Evolutionary conservation across 2,329 filamentous ascomycete species (phyloP), one percentile per base, ranked within the genome.

Genomic region (Talaromyces sp.): DNA sequence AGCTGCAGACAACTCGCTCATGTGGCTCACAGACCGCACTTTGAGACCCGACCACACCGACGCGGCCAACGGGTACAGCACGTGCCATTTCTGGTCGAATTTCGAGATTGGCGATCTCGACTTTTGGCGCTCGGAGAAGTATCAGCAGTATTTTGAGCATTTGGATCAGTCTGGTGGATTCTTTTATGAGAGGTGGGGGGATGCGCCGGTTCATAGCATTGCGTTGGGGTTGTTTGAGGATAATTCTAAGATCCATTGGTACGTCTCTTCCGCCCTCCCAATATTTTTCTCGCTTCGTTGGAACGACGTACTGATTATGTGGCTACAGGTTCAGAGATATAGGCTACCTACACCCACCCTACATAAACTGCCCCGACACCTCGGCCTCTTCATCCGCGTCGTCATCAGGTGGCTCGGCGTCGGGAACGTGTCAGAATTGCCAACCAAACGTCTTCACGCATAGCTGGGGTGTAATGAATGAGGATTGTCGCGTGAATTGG

Each of bases 31-130:
- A 0, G 95, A 99, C 75, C 86, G 84, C 65, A 77, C 83, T 60
- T 84, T 88, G 54, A 85, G 93, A 55, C 93, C 93, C 0, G 86
- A 91, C 9, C 89, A 96, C 76, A 91, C 92, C 72, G 75, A 82
- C 60, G 86, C 88, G 66, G 93, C 93, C 5, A 89, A 96, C 70
- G 95, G 95, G 35, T 99, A 96, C 81, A 96, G 91, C 39, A 98
- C 95, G 2, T 99, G 95, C 76, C 95, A 99, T 77, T 99, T 99
- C 82, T 99, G 95, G 95, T 95, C 88, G 71, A 99, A 99, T 78
- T 99, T 99, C 70, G 95, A 99, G 78, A 93, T 99, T 70, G 93
- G 86, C 52, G 92, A 97, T 76, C 85, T 99, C 84, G 85, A 85
- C 66, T 96, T 98, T 77, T 99, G 92, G 91, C 83, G 95, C 52